Evolutionary conservation across 225 moss, liverwort and hornwort genomes (phyloP).

Genomic region (Physcomitrellopsis africana): DNA sequence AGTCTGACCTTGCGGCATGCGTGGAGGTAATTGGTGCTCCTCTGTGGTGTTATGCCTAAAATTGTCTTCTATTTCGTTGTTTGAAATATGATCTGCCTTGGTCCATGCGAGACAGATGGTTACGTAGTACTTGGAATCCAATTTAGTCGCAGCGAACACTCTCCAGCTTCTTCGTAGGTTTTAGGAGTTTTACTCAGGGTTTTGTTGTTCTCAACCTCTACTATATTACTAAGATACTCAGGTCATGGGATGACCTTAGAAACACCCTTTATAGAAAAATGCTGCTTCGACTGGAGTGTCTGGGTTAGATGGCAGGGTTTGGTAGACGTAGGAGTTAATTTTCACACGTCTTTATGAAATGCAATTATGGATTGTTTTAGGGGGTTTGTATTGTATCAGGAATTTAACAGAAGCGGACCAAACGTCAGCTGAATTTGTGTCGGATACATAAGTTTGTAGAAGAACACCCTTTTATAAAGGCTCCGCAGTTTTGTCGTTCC

Average conservation of each 20-base stretch:
- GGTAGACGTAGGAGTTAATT: conserved; percentile 7
- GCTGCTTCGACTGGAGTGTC: conserved; percentile 15
- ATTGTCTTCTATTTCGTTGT: conserved; percentile 10
- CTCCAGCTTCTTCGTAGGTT: conserved; percentile 22
- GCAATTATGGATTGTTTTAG: conserved; percentile 10
- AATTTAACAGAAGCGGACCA: conserved; percentile 18
- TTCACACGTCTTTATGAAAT: conserved; percentile 6
- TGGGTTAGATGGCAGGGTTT: conserved; percentile 11
- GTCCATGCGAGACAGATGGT: conserved; percentile 21
- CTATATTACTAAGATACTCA: not conserved
- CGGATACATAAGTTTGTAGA: conserved; percentile 12
- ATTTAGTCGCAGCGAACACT: not conserved
- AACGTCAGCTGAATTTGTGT: conserved; percentile 28
- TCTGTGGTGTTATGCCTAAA: conserved; percentile 13
- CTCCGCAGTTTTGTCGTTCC: not conserved
- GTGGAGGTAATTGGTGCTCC: conserved; percentile 59
- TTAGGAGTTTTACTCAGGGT: not conserved
- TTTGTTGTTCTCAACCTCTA: too few species aligned
- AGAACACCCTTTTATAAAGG: not conserved
- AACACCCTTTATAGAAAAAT: not conserved
- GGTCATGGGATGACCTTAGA: not conserved
- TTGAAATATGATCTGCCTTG: not conserved
- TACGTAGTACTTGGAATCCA: not conserved
- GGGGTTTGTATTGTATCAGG: conserved; percentile 13
- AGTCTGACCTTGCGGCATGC: conserved; percentile 49